Percentiles rank a stretch among this genome's conserved stretches.
phyloP scores from a whole-genome alignment of 2,329 filamentous ascomycete species.

The Exophiala aquamarina region DNA sequence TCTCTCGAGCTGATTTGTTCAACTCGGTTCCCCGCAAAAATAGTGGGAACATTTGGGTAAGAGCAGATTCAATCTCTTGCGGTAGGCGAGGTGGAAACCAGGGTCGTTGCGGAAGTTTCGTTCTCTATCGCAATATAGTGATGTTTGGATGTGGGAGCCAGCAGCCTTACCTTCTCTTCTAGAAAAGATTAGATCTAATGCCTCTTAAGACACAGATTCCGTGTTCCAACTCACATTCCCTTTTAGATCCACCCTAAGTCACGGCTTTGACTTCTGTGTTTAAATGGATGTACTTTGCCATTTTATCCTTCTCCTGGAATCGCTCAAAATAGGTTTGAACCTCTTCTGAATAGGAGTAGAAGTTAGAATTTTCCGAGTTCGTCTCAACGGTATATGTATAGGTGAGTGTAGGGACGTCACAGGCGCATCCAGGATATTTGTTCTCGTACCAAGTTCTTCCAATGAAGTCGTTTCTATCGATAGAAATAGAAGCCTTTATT shows the following conservation, averaged over 20 bases:
- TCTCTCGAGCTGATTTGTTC: constrained; percentile 35
- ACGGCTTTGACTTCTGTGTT: constrained; percentile 7
- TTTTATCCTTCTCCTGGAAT: constrained; percentile 38
- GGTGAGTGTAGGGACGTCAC: constrained; percentile 49
- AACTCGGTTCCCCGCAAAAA: constrained; percentile 42
- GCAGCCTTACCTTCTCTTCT: constrained; percentile 5
- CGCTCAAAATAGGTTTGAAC: constrained; percentile 19
- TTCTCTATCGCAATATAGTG: constrained; percentile 24
- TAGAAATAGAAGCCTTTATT: neutral
- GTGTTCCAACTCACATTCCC: neutral
- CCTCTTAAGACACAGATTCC: neutral
- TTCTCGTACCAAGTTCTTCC: constrained; percentile 20
- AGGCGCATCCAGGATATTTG: constrained; percentile 17
- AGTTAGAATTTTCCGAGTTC: constrained; percentile 22
- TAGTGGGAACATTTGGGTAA: constrained; percentile 45
- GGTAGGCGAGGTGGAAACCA: constrained; percentile 15
- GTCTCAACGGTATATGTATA: constrained; percentile 54
- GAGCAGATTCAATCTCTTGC: constrained; percentile 27
- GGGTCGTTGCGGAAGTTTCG: constrained; percentile 18
- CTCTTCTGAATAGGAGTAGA: constrained; percentile 18
- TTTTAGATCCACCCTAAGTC: constrained; percentile 9
- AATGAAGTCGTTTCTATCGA: constrained; percentile 9
- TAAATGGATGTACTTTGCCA: constrained; percentile 4
- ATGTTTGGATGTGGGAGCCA: constrained; percentile 11
- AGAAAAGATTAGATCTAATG: too few relatives aligned